phyloP scores from a whole-genome alignment of 345 rosid species.

The Trapa incisa region DNA sequence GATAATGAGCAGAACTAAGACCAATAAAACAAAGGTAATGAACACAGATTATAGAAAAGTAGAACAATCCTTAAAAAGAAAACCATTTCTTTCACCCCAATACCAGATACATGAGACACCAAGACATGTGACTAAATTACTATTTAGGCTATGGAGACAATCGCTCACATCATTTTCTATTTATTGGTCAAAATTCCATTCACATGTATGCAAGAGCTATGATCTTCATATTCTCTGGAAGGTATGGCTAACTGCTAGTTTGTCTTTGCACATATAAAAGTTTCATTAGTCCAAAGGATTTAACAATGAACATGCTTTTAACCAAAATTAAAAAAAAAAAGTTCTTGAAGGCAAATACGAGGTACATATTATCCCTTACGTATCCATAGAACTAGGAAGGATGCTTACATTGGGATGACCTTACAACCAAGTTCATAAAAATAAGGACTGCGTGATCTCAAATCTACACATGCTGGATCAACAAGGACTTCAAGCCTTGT shows the following conservation, averaged over 20 bases:
- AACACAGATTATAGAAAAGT: no score
- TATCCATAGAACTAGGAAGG: neutral
- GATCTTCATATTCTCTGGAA: neutral
- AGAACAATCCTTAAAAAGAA: neutral
- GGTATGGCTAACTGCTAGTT: neutral
- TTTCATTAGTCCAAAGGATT: neutral
- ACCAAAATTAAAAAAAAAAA: neutral
- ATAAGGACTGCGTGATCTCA: conserved; percentile 55
- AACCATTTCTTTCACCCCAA: neutral
- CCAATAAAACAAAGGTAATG: neutral
- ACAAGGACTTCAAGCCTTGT: conserved; percentile 80
- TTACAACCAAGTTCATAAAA: conserved; percentile 89
- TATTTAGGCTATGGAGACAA: neutral
- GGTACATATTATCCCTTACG: neutral
- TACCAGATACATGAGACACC: neutral
- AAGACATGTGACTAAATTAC: neutral
- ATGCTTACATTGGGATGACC: conserved; percentile 66
- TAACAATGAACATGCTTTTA: neutral
- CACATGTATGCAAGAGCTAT: neutral
- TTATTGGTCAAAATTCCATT: neutral
- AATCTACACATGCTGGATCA: conserved; percentile 76
- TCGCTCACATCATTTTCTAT: neutral
- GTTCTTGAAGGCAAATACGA: neutral
- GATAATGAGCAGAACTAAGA: neutral
- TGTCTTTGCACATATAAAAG: neutral